Base-by-base conservation (phyloP, 1,284 basidiomycete genomes). In the Trichosporon inkin region DNA sequence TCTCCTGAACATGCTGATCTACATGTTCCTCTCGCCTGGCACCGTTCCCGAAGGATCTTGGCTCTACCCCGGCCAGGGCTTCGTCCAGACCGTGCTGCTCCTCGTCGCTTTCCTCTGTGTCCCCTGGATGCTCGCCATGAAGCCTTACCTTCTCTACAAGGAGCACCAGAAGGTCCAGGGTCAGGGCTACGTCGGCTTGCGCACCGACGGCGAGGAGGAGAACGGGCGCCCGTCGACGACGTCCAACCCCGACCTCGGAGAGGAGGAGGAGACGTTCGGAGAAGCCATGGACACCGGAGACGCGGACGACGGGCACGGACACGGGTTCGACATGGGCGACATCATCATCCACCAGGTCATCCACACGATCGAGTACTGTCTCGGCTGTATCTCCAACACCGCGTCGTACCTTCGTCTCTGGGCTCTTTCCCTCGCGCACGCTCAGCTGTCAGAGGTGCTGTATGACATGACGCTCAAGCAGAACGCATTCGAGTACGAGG, bases 311-410 rank as follows among this genome's bases (percentile, higher is more conserved):
- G 81, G 81, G 47, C 81, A 81, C 55, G 78, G 81, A 66, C 57
- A 58, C 40, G 53, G 32, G 36, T 84, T 83, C 75, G 93, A 97
- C 74, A 91, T 98, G 77, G 84, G 92, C 72, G 95, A 99, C 79
- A 86, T 97, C 53, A 85, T 96, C 41, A 91, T 99, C 62, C 93
- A 99, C 80, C 95, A 98, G 78, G 83, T 96, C 66, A 99, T 99
- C 71, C 93, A 95, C 79, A 96, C 94, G 24, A 97, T 97, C 78
- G 96, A 99, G 81, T 99, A 98, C 82, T 98, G 95, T 75, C 85
- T 99, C 87, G 77, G 94, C 19, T 97, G 95, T 79, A 97, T 99
- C 75, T 99, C 96, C 66, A 97, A 99, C 80, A 99, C 96, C 67
- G 96, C 95, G 8, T 98, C 94, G 20, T 99, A 99, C 80, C 87